Evolutionary conservation across 108 stramenopile genomes (phyloP).

Genomic region (Schizochytrium sp.): DNA sequence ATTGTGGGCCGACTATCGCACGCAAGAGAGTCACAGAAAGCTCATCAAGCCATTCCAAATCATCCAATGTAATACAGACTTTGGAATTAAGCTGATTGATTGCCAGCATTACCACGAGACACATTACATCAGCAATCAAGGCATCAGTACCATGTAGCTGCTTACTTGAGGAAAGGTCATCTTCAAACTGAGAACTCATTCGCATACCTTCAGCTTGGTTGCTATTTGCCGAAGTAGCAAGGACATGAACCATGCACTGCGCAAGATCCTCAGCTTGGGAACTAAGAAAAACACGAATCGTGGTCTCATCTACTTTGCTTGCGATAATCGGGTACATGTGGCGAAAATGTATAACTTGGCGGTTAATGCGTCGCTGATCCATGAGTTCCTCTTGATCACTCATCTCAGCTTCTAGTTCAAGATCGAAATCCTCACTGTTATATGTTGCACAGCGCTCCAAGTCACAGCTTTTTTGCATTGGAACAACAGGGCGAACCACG

Average conservation of each 20-base stretch:
- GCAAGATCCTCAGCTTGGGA: slow-evolving; percentile 34
- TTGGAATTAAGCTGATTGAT: slow-evolving; percentile 27
- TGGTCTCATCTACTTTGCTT: slow-evolving; percentile 9
- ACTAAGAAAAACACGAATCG: slow-evolving; percentile 58
- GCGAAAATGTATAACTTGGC: slow-evolving; percentile 50
- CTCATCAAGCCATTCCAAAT: slow-evolving; percentile 42
- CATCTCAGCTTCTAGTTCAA: background rate
- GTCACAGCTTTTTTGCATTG: background rate
- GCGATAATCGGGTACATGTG: slow-evolving; percentile 37
- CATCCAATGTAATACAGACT: slow-evolving; percentile 44
- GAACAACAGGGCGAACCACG: too few relatives aligned
- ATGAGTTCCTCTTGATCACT: background rate
- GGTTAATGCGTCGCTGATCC: slow-evolving; percentile 21
- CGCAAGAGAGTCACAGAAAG: slow-evolving; percentile 5
- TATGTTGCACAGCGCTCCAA: background rate
- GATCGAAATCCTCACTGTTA: background rate
- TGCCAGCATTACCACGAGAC: slow-evolving; percentile 47
- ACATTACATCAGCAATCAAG: slow-evolving; percentile 25
- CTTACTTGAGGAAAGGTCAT: slow-evolving; percentile 35
- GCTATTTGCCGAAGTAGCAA: background rate
- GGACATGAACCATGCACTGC: slow-evolving; percentile 44
- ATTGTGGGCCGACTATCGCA: slow-evolving; percentile 52
- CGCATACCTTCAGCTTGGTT: slow-evolving; percentile 5
- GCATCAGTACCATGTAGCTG: slow-evolving; percentile 9
- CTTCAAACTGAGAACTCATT: background rate